Evolutionary conservation across 805 yeast genomes (phyloP).

Genomic region (Lipomyces oligophaga): DNA sequence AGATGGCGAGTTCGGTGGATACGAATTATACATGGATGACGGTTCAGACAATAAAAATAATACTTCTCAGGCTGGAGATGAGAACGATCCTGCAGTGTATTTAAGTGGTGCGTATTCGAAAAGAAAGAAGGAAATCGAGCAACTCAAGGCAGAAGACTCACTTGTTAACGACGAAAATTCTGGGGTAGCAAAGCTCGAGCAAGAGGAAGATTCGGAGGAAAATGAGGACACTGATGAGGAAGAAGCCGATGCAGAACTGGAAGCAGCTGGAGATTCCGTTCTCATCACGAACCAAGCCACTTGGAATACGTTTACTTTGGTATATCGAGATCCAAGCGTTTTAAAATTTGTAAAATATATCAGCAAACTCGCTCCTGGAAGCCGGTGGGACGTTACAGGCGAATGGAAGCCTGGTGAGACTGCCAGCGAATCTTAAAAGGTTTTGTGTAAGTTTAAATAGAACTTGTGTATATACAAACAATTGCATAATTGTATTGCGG

Average conservation of each 20-base stretch:
- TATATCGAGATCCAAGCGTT: conserved; percentile 80
- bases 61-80: conserved; percentile 34
- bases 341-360: conserved; percentile 90
- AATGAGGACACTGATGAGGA: conserved; percentile 44
- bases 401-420: conserved; percentile 50
- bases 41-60: conserved; percentile 45
- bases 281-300: conserved; percentile 73
- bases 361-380: conserved; percentile 79
- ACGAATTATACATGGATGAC: conserved; percentile 73
- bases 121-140: conserved; percentile 15
- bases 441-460: too few relatives aligned
- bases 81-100: conserved; percentile 32
- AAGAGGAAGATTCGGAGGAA: conserved; percentile 33
- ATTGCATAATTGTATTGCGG: too few relatives aligned
- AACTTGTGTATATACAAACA: too few relatives aligned
- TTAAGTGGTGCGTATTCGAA: conserved; percentile 19
- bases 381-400: conserved; percentile 84
- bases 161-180: conserved; percentile 4
- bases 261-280: conserved; percentile 69
- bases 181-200: conserved; percentile 42
- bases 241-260: conserved; percentile 63
- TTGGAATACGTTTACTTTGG: conserved; percentile 76
- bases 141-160: conserved; percentile 11
- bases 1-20: conserved; percentile 76
- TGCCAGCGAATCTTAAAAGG: background rate